These are phyloP conservation scores for Spatholobus suberectus DNA, from an alignment of 306 rosid genomes.

Conservation along the genomic window DNA sequence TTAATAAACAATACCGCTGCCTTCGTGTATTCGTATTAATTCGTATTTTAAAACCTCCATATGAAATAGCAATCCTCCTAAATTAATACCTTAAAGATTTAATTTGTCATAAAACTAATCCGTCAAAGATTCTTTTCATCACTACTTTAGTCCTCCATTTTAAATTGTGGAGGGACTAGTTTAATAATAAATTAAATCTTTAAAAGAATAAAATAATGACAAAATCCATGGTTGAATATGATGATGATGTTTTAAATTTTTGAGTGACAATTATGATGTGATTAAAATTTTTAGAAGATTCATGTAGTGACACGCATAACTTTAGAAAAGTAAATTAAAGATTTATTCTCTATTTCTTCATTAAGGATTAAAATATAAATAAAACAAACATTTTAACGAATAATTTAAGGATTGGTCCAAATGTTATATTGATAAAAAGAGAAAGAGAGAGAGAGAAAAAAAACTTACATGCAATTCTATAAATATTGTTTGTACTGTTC, in stretches of 20 bases:
- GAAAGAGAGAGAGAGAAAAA: too few relatives aligned
- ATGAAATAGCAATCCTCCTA: too few relatives aligned
- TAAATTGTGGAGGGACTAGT: background rate
- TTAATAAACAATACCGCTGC: too few relatives aligned
- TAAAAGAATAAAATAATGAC: background rate
- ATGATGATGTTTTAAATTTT: background rate
- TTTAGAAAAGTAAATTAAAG: background rate
- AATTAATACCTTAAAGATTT: background rate
- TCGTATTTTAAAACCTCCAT: too few relatives aligned
- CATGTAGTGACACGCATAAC: background rate
- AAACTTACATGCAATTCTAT: too few relatives aligned
- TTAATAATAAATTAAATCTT: background rate
- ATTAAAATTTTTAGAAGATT: background rate
- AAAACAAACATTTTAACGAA: background rate
- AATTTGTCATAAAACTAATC: background rate
- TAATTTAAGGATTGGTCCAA: background rate
- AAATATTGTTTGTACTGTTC: too few relatives aligned
- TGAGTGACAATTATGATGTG: too few relatives aligned
- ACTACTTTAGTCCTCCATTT: background rate
- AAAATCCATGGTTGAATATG: background rate
- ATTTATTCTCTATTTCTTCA: background rate
- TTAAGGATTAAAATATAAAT: background rate
- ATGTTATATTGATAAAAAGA: too few relatives aligned
- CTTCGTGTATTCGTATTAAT: too few relatives aligned
- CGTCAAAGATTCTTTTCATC: background rate